Evolutionary conservation across 176 grass and related monocot species (phyloP), one percentile per base, ranked within the genome.

Genomic region (Olyra latifolia): DNA sequence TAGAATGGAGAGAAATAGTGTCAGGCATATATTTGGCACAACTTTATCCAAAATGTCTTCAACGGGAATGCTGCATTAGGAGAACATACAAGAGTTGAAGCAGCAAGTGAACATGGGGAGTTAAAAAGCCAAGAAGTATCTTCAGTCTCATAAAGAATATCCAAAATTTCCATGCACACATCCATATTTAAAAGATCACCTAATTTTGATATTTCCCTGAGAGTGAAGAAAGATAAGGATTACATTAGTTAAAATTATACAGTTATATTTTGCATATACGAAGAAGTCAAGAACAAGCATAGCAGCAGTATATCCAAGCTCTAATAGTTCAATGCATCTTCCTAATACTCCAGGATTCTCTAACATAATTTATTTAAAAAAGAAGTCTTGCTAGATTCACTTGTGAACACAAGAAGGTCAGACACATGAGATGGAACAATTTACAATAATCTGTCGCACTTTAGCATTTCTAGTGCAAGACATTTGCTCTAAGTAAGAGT

Each of bases 121-220:
- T 72, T 73, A 48, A 98, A 98, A 87, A 94, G 83, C 62, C 72
- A 61, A 16, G 88, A 92, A 17, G 47, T 92, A 13, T 84, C 85
- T 86, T 98, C 92, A 15, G 88, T 80, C 81, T 92, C 95, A 75
- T 92, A 94, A 62, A 98, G 85, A 83, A 98, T 25, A 92, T 98
- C 95, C 86, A 98, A 77, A 67, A 94, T 87, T 39, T 98, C 95
- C 86, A 93, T 94, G 83, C 95, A 94, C 52, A 90, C 85, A 72
- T 91, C 85, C 72, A 94, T 64, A 52, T 84, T 81, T 43, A 98
- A 45, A 61, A 74, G 84, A 41, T 91, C 92, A 50, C 92, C 95
- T 47, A 94, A 22, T 71, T 91, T 98, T 63, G 92, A 98, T 77
- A 98, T 78, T 85, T 87, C 86, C 53, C 90, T 98, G 83, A 22